A percentile compares a stretch with the other conserved stretches of the same genome.
These are phyloP conservation scores for Neobulgaria alba DNA, from an alignment of 2,329 filamentous ascomycete genomes.

Conservation along the genomic window DNA sequence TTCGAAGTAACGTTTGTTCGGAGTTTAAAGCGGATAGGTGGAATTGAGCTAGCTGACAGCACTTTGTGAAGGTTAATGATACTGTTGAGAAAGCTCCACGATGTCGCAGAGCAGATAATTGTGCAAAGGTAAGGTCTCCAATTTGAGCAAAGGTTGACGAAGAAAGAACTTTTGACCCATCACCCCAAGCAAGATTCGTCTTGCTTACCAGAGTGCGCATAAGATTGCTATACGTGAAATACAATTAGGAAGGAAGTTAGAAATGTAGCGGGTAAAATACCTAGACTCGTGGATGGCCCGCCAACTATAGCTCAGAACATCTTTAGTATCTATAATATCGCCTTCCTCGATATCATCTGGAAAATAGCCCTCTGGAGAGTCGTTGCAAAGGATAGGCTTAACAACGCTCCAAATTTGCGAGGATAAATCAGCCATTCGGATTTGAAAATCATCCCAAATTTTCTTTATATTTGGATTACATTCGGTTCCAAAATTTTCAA, in stretches of 20 bases:
- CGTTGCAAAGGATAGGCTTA: constrained; percentile 73
- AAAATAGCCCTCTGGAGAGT: constrained; percentile 85
- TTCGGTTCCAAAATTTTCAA: constrained; percentile 2
- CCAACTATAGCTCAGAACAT: constrained; percentile 90
- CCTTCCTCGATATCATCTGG: constrained; percentile 67
- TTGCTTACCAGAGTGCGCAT: constrained; percentile 51
- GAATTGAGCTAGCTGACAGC: constrained; percentile 51
- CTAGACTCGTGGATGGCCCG: constrained; percentile 91
- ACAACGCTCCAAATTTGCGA: constrained; percentile 70
- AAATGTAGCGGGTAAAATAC: constrained; percentile 35
- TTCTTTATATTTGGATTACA: neutral
- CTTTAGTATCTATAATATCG: constrained; percentile 71
- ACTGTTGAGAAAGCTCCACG: constrained; percentile 91
- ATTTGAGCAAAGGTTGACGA: constrained; percentile 52
- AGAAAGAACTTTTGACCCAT: constrained; percentile 37
- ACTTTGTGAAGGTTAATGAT: constrained; percentile 74
- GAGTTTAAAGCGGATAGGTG: constrained; percentile 26
- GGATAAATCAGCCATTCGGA: constrained; percentile 51
- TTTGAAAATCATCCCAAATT: constrained; percentile 32
- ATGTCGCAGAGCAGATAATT: constrained; percentile 77
- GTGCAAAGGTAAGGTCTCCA: constrained; percentile 68
- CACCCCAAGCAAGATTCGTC: constrained; percentile 34
- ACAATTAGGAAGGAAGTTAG: too few species aligned
- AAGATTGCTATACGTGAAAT: constrained; percentile 50
- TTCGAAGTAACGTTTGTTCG: constrained; percentile 38